phyloP scores from a whole-genome alignment of 2,329 filamentous ascomycete genomes.

The Aspergillus tamarii region DNA sequence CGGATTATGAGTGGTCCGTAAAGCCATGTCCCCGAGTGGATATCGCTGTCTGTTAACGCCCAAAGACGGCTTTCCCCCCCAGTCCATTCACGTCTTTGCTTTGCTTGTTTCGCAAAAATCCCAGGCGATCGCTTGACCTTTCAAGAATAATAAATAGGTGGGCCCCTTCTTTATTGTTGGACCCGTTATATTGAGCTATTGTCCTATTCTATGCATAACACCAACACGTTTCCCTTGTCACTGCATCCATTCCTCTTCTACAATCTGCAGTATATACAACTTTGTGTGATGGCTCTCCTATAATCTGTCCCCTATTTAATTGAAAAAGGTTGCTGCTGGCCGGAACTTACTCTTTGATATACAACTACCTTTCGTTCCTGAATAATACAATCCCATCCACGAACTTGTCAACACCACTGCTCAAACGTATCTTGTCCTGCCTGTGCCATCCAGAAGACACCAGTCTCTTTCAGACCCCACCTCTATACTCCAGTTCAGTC shows the following conservation, averaged over 20 bases:
- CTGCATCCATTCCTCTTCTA: slow-evolving; percentile 6
- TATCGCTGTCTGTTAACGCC: neutral
- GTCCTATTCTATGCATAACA: slow-evolving; percentile 19
- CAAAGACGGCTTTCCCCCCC: neutral
- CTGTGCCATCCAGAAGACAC: neutral
- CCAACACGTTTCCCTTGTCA: slow-evolving; percentile 19
- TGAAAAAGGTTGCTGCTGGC: slow-evolving; percentile 22
- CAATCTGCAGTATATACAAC: slow-evolving; percentile 18
- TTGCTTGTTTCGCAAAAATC: neutral
- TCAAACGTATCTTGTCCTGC: neutral
- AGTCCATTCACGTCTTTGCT: neutral
- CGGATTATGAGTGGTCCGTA: neutral
- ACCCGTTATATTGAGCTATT: slow-evolving; percentile 13
- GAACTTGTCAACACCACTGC: neutral
- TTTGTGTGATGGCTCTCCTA: slow-evolving; percentile 19
- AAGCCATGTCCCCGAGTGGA: neutral
- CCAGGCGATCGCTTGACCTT: neutral
- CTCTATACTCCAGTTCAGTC: neutral
- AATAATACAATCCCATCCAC: neutral
- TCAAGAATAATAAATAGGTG: slow-evolving; percentile 12
- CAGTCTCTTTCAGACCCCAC: neutral
- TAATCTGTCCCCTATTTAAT: slow-evolving; percentile 13
- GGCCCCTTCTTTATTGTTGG: slow-evolving; percentile 1
- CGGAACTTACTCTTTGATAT: slow-evolving; percentile 13
- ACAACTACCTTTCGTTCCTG: neutral